Percentiles rank a stretch among this genome's conserved stretches.
Conservation (phyloP, 208 protist species). For the Wallacemonas sp. region DNA sequence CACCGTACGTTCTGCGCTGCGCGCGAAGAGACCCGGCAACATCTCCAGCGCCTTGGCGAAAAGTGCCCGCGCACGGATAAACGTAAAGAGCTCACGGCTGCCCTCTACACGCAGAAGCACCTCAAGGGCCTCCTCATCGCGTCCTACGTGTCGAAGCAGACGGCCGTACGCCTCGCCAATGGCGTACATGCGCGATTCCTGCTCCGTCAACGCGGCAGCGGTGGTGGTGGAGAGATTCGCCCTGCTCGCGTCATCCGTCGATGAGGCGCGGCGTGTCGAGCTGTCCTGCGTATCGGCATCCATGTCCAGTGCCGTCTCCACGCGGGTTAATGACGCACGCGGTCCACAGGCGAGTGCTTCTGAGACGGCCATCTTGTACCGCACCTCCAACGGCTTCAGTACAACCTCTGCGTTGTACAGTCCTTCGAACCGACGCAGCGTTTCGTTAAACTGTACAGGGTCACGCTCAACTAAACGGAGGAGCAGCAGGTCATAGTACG, state of each 20-base stretch:
- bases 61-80: slow-evolving; percentile 21
- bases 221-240: neutral
- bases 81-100: slow-evolving; percentile 49
- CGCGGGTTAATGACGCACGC: neutral
- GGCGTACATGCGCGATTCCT: slow-evolving; percentile 20
- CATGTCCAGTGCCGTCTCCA: neutral
- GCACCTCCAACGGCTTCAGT: slow-evolving; percentile 36
- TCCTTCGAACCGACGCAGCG: slow-evolving; percentile 26
- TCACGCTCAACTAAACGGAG: slow-evolving; percentile 50
- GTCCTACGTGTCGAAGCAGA: slow-evolving; percentile 42
- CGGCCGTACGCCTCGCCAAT: slow-evolving; percentile 57
- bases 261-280: no score
- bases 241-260: no score
- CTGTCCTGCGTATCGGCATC: no score
- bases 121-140: slow-evolving; percentile 61
- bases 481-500: slow-evolving; percentile 79
- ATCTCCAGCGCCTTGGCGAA: slow-evolving; percentile 35
- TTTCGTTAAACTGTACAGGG: slow-evolving; percentile 27
- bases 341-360: neutral
- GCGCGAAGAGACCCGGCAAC: slow-evolving; percentile 58
- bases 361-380: slow-evolving; percentile 25
- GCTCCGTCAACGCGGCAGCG: neutral
- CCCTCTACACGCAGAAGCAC: slow-evolving; percentile 49
- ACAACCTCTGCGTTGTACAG: slow-evolving; percentile 32
- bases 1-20: slow-evolving; percentile 44